A percentile compares a stretch with the other conserved stretches of the same genome.
phyloP scores from a whole-genome alignment of 176 grass and related monocot species.

The Ananas comosus region DNA sequence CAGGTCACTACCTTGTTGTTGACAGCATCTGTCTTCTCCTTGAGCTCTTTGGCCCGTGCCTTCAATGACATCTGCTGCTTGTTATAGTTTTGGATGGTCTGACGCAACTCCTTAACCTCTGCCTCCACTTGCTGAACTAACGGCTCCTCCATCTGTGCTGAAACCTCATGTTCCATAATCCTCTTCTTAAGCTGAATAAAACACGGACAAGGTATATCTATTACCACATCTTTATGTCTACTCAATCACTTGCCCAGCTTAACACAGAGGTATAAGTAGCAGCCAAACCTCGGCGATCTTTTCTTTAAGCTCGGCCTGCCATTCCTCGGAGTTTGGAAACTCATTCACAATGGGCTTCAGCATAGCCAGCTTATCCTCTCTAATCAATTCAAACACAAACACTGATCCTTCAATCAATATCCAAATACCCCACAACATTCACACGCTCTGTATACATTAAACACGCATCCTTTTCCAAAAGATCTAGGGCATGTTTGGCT shows the following conservation, averaged over 20 bases:
- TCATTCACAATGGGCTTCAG: constrained; percentile 34
- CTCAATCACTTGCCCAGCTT: background rate
- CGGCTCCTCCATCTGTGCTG: constrained; percentile 46
- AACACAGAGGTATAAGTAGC: too few species aligned
- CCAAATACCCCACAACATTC: too few species aligned
- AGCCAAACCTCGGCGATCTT: constrained; percentile 42
- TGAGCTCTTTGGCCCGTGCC: constrained; percentile 15
- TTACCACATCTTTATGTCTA: background rate
- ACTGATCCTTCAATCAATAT: too few species aligned
- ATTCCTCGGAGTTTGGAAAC: constrained; percentile 14
- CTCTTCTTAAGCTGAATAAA: constrained; percentile 37
- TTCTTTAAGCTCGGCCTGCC: constrained; percentile 14
- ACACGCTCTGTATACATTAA: too few species aligned
- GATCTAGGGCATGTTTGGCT: too few species aligned
- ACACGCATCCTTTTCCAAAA: too few species aligned
- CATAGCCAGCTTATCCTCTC: constrained; percentile 18
- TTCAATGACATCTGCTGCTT: constrained; percentile 48
- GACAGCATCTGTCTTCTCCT: constrained; percentile 32
- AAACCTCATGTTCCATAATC: constrained; percentile 41
- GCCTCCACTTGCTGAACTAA: constrained; percentile 34
- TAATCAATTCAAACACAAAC: too few species aligned
- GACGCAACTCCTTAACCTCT: constrained; percentile 35
- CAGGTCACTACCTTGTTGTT: constrained; percentile 15
- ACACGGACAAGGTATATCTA: background rate
- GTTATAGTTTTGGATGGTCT: constrained; percentile 59